Percentiles rank a stretch among this genome's conserved stretches.
Conservation (phyloP, 495 filamentous ascomycete genomes). For the Neurospora discreta region DNA sequence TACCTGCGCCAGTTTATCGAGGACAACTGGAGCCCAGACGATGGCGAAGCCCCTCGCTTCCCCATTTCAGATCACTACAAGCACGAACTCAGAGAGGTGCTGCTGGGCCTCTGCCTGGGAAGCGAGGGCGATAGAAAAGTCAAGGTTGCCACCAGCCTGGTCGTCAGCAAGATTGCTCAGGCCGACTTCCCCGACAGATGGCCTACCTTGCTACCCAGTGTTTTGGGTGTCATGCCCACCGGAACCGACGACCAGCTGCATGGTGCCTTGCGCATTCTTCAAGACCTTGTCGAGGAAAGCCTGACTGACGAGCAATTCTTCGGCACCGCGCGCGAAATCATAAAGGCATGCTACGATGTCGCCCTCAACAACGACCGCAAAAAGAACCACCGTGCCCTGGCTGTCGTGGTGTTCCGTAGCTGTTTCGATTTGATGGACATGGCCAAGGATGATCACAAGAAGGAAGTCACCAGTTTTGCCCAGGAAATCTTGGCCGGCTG, state of each 20-base stretch:
- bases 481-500: slow-evolving; percentile 71
- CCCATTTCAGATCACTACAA: slow-evolving; percentile 58
- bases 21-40: slow-evolving; percentile 55
- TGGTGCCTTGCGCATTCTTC: slow-evolving; percentile 77
- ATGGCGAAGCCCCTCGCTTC: slow-evolving; percentile 56
- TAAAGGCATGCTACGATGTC: slow-evolving; percentile 70
- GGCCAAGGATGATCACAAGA: slow-evolving; percentile 82
- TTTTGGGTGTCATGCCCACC: slow-evolving; percentile 64
- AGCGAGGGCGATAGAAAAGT: slow-evolving; percentile 71
- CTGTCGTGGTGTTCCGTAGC: slow-evolving; percentile 75
- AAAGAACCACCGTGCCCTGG: slow-evolving; percentile 63
- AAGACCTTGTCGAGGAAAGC: slow-evolving; percentile 83
- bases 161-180: slow-evolving; percentile 91
- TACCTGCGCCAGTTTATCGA: slow-evolving; percentile 73
- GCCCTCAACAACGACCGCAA: slow-evolving; percentile 65
- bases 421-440: slow-evolving; percentile 94
- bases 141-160: slow-evolving; percentile 69
- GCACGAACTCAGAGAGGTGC: slow-evolving; percentile 50
- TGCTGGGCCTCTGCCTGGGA: slow-evolving; percentile 70
- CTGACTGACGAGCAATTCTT: slow-evolving; percentile 94
- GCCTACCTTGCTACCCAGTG: slow-evolving; percentile 70
- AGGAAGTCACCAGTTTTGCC: slow-evolving; percentile 75
- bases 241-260: slow-evolving; percentile 70
- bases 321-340: slow-evolving; percentile 67
- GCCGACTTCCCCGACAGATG: slow-evolving; percentile 90